Evolutionary conservation across 1,284 basidiomycete species (phyloP).

Genomic region (Apiotrichum sp.): DNA sequence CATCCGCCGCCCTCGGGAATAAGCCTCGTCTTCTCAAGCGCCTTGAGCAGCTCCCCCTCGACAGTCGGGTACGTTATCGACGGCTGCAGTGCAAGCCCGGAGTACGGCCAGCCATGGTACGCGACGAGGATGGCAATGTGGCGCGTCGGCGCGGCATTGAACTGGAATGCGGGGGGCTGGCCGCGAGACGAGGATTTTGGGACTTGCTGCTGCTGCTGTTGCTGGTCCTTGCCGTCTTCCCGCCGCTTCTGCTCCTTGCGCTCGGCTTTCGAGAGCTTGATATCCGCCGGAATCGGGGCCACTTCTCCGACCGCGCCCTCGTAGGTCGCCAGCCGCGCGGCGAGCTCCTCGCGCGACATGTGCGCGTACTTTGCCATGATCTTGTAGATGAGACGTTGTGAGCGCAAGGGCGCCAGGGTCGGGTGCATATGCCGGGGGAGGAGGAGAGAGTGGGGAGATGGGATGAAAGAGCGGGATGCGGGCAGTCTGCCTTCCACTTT

Average conservation of each 20-base stretch:
- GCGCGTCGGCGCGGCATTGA: slow-evolving; percentile 63
- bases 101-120: slow-evolving; percentile 88
- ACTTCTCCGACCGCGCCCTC: slow-evolving; percentile 38
- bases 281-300: neutral
- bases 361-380: slow-evolving; percentile 25
- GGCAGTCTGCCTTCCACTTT: neutral
- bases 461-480: neutral
- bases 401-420: too few species aligned
- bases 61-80: slow-evolving; percentile 69
- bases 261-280: slow-evolving; percentile 11
- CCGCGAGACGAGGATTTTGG: too few species aligned
- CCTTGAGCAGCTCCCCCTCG: slow-evolving; percentile 78
- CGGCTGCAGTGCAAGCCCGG: slow-evolving; percentile 78
- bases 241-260: slow-evolving; percentile 10
- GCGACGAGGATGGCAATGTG: slow-evolving; percentile 90
- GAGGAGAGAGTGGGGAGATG: neutral
- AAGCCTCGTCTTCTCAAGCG: slow-evolving; percentile 67
- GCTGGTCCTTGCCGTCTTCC: too few species aligned
- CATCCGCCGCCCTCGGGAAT: slow-evolving; percentile 67
- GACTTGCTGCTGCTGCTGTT: too few species aligned
- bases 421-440: slow-evolving; percentile 3
- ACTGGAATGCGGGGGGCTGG: slow-evolving; percentile 46
- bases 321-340: slow-evolving; percentile 56
- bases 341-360: slow-evolving; percentile 55
- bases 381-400: too few species aligned